Evolutionary conservation across 177 flowering plant genomes (phyloP), one percentile per base, ranked within the genome.

Genomic region (Tripterygium wilfordii): DNA sequence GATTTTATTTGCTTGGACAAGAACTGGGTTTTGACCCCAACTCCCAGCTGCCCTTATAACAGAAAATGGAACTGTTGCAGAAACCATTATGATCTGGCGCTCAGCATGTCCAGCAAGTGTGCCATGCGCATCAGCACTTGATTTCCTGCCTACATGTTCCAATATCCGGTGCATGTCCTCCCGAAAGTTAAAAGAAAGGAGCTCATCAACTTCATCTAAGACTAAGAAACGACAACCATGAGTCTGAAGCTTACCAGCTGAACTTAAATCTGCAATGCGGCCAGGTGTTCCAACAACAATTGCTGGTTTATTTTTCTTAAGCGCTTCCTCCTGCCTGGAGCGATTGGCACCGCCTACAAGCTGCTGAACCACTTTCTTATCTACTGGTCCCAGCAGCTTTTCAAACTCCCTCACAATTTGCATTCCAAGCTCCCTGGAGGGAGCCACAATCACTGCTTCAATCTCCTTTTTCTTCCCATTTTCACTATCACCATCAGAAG

Each of bases 271-370:
- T 10, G 99, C 96, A 51, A 92, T 78, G 45, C 99, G 64, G 6
- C 97, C 97, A 13, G 99, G 99, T 28, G 99, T 92, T 23, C 99
- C 99, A 18, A 92, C 97, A 48, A 89, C 88, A 47, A 92, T 86
- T 38, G 67, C 46, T 3, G 97, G 99, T 59, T 89, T 92, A 58
- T 92, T 89, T 71, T 92, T 92, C 72, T 58, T 88, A 33, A 92
- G 71, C 18, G 91, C 94, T 67, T 92, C 99, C 61, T 92, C 99
- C 64, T 92, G 96, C 58, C 97, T 76, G n/a, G 89, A 65, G 51
- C 80, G 53, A 57, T 81, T 89, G 29, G 99, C 97, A 61, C 97
- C 99, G 28, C 97, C 98, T 5, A 89, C 98, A 54, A 92, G 91
- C 57, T 92, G 99, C 66, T 92, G 97, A 41, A 92, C 99, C 42